phyloP scores from a whole-genome alignment of 495 filamentous ascomycete species.

The Hyaloscypha hepaticicola region DNA sequence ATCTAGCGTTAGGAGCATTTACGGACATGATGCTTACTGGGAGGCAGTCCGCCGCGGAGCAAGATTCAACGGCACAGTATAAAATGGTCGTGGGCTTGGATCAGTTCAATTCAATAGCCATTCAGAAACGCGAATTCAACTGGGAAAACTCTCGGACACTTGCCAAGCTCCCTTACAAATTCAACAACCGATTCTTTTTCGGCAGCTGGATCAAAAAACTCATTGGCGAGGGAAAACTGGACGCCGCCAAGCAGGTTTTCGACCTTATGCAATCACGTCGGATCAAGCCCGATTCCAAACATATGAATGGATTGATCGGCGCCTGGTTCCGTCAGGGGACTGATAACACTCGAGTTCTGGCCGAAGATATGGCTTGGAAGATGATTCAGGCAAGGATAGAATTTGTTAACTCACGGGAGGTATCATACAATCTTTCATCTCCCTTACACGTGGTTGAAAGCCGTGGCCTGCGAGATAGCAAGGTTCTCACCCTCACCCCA shows the following conservation, averaged over 20 bases:
- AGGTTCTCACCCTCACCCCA: conserved; percentile 43
- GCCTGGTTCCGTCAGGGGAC: conserved; percentile 67
- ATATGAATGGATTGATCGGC: conserved; percentile 73
- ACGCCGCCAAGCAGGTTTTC: conserved; percentile 66
- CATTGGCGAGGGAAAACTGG: conserved; percentile 67
- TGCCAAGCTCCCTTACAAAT: conserved; percentile 55
- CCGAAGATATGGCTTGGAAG: conserved; percentile 69
- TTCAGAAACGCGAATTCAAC: conserved; percentile 47
- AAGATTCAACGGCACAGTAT: conserved; percentile 52
- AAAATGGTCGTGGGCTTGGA: conserved; percentile 32
- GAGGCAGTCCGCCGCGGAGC: conserved; percentile 35
- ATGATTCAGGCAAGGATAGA: conserved; percentile 71
- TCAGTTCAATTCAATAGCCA: conserved; percentile 31
- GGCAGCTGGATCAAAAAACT: conserved; percentile 81
- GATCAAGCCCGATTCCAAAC: conserved; percentile 62
- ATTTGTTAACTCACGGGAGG: conserved; percentile 46
- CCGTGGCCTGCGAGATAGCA: conserved; percentile 25
- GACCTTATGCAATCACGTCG: conserved; percentile 65
- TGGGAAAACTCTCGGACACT: conserved; percentile 51
- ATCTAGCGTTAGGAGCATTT: conserved; percentile 70
- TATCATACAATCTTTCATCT: conserved; percentile 1
- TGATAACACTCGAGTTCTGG: conserved; percentile 52
- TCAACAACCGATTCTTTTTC: conserved; percentile 77
- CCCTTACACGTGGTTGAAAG: conserved; percentile 28
- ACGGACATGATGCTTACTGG: conserved; percentile 81